Base-by-base conservation (phyloP, 768 basidiomycete species). In the Suillus brevipes region DNA sequence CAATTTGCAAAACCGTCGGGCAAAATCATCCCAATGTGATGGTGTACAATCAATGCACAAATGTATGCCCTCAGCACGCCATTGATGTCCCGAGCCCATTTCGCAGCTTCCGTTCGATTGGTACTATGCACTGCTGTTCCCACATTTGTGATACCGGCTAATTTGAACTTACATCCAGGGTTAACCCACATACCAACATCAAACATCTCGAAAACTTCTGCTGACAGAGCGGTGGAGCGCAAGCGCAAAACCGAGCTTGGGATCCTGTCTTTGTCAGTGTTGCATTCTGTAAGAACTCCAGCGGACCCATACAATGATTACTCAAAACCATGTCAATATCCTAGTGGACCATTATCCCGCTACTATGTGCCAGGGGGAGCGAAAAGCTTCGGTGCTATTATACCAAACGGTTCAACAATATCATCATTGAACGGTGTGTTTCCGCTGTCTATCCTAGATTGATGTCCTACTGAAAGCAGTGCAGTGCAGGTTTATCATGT, bases 401-500 rank as follows among this genome's bases (percentile, higher is more conserved):
- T 28, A 28, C 28, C 28, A 28, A 28, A 28, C 28, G 28, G 28
- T 28, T 28, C 28, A 28, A 28, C 28, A 28, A 28, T 28, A 28
- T 28, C 28, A 28, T 28, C 28, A 28, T 28, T 28, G 28, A 28
- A 28, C 3, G 28, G 28, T 28, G 28, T 28, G 28, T 28, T 28
- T 28, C 28, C 28, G 28, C 28, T 28, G 28, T 28, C 28, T 28
- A 28, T 28, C 28, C 28, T 28, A 3, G 28, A 28, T 28, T 3
- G 28, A 28, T 28, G 28, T 28, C 28, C 28, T 28, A 28, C 28
- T 28, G 28, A 28, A 2, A 87, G 88, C 9, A 83, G 89, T 1
- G 91, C 92, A 0, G 89, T 91, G 1, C 94, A 95, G 70, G 79
- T 94, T 2, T 92, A 94, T 70, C 92, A 94, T 0, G 79, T 95